Percentiles rank a stretch among this genome's conserved stretches.
phyloP scores from a whole-genome alignment of 805 yeast genomes.

The Grigorovia yakushimaensis region DNA sequence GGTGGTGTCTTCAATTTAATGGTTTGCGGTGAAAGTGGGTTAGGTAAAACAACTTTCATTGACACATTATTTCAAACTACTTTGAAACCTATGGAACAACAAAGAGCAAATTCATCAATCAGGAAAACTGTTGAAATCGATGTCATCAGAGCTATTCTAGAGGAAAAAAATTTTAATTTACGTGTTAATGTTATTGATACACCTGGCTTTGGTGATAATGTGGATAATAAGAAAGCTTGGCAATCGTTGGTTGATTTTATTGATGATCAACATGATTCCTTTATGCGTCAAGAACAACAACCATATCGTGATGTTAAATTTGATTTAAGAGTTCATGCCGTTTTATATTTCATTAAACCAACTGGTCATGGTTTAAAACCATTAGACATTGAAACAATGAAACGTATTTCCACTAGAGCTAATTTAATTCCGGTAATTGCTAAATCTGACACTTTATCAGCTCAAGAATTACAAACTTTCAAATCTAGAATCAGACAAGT shows the following conservation, averaged over 20 bases:
- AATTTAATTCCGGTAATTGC: constrained; percentile 86
- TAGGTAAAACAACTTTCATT: constrained; percentile 87
- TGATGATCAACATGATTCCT: constrained; percentile 83
- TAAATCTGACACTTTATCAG: constrained; percentile 76
- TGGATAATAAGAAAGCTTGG: constrained; percentile 80
- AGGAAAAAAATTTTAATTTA: constrained; percentile 72
- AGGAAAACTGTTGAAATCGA: constrained; percentile 70
- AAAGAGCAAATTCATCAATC: constrained; percentile 38
- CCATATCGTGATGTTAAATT: constrained; percentile 58
- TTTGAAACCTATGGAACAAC: constrained; percentile 44
- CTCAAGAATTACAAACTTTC: constrained; percentile 56
- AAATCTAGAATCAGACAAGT: constrained; percentile 71
- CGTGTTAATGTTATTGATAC: constrained; percentile 80
- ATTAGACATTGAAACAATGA: constrained; percentile 82
- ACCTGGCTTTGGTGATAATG: constrained; percentile 89
- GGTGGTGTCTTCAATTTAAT: constrained; percentile 72
- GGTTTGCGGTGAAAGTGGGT: constrained; percentile 87
- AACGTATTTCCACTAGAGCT: constrained; percentile 66
- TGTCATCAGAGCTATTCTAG: constrained; percentile 67
- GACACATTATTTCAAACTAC: constrained; percentile 75
- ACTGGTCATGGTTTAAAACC: constrained; percentile 84
- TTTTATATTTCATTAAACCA: constrained; percentile 83
- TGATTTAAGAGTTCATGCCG: constrained; percentile 85
- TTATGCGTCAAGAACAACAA: constrained; percentile 89
- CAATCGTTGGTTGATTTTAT: constrained; percentile 78